Conservation (phyloP, 169 alveolate genomes). For the Eimeria tenella region DNA sequence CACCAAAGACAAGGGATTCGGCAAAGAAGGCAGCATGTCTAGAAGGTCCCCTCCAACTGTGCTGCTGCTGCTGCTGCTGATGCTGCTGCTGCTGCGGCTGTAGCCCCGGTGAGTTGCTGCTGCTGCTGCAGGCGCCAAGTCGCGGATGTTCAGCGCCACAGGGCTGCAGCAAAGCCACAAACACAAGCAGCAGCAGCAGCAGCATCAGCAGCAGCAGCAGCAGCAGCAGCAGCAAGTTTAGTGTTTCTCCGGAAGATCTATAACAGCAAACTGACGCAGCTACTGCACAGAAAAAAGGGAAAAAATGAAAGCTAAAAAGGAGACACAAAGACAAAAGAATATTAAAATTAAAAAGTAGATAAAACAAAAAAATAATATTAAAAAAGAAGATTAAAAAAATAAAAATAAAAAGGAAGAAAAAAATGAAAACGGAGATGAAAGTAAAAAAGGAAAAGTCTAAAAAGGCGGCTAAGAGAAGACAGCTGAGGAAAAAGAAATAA, state of each 20-base stretch:
- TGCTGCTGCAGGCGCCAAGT: background rate
- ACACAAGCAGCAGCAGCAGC: background rate
- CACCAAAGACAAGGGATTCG: background rate
- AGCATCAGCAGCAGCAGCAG: background rate
- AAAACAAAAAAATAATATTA: no score
- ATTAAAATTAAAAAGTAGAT: background rate
- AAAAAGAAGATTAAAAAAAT: no score
- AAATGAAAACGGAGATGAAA: no score
- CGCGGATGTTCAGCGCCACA: slow-evolving; percentile 34
- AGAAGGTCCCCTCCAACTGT: background rate
- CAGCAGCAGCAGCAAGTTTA: background rate
- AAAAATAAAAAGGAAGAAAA: no score
- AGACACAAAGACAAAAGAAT: background rate
- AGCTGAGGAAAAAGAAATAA: background rate
- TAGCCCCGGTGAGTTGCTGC: background rate
- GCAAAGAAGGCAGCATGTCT: background rate
- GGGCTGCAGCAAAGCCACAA: background rate
- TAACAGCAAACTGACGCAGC: background rate
- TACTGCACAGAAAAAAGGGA: background rate
- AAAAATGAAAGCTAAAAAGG: background rate
- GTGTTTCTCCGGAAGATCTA: background rate
- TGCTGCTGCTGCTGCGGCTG: background rate
- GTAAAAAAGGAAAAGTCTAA: no score
- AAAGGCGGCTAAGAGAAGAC: no score
- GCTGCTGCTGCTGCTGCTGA: background rate